Percentiles rank a stretch among this genome's conserved stretches.
phyloP scores from a whole-genome alignment of 139 green algal species.

The Microglena sp. region DNA sequence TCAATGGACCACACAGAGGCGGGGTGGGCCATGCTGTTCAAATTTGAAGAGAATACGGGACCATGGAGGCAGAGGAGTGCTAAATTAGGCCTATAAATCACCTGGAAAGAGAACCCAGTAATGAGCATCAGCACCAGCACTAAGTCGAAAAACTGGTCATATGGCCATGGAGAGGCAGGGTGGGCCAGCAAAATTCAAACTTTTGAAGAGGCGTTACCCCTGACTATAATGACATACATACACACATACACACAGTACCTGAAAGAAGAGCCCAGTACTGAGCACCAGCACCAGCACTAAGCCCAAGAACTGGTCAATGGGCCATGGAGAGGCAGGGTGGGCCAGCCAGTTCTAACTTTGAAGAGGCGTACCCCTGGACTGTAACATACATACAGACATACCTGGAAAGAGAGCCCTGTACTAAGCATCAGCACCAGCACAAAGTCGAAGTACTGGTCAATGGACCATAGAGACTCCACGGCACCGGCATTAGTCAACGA shows the following conservation, averaged over 20 bases:
- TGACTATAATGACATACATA: background rate
- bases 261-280: background rate
- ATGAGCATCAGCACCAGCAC: slow-evolving; percentile 85
- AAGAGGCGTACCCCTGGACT: background rate
- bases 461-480: slow-evolving; percentile 97
- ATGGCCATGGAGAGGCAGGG: too few species aligned
- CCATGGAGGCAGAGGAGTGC: too few species aligned
- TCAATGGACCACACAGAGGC: slow-evolving; percentile 98
- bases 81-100: too few species aligned
- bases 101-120: slow-evolving; percentile 95
- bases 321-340: too few species aligned
- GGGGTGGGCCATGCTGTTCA: too few species aligned
- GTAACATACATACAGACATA: slow-evolving; percentile 15
- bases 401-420: slow-evolving; percentile 95
- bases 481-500: too few species aligned
- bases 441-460: slow-evolving; percentile 99
- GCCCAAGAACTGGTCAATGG: too few species aligned
- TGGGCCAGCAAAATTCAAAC: too few species aligned
- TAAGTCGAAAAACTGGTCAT: too few species aligned
- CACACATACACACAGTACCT: slow-evolving; percentile 1
- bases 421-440: slow-evolving; percentile 94
- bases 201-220: too few species aligned
- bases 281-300: background rate
- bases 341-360: too few species aligned
- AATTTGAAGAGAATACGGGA: too few species aligned